Base-by-base conservation (phyloP, 345 rosid genomes). In the Eucalyptus grandis region DNA sequence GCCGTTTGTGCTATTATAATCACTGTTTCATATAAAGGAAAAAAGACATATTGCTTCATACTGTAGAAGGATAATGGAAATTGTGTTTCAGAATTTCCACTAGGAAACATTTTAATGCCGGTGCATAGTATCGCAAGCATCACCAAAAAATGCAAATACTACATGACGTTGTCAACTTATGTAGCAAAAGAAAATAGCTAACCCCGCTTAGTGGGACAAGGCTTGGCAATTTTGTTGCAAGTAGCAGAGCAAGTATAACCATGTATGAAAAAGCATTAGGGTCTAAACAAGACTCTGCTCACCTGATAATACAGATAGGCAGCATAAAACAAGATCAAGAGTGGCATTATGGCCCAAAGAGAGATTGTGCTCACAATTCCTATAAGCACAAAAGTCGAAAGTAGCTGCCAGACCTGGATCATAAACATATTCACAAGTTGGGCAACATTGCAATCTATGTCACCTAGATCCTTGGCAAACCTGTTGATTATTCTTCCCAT, bases 251-350 rank as follows among this genome's bases (percentile, higher is more conserved):
- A 53, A 3, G 22, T 53, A 60, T 27, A 27, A 60, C 69, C 6
- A 12, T 27, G 31, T 27, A 60, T 60, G 69, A 60, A 60, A 60
- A 11, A 60, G 31, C 31, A 60, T 26, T 6, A 5, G 14, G 69
- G 69, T 14, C 69, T 14, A 60, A 60, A 53, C 21, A 47, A 43
- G 47, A 44, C 62, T 88, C 34, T 54, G 90, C 82, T 56, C 92
- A 96, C 99, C 99, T 98, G 99, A 90, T 98, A 97, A 92, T 98
- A 98, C 82, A 98, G 93, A 89, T 98, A 98, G 82, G 97, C 96
- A 47, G 97, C 96, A 92, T 96, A 96, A 92, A 97, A 98, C 91
- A 98, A 89, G 92, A 97, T 94, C 90, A 98, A 92, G 88, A 96
- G 97, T 34, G 99, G 99, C 99, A 96, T 92, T 91, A 96, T 94